Conservation (phyloP, 768 basidiomycete species). For the Lenzites betulinus region DNA sequence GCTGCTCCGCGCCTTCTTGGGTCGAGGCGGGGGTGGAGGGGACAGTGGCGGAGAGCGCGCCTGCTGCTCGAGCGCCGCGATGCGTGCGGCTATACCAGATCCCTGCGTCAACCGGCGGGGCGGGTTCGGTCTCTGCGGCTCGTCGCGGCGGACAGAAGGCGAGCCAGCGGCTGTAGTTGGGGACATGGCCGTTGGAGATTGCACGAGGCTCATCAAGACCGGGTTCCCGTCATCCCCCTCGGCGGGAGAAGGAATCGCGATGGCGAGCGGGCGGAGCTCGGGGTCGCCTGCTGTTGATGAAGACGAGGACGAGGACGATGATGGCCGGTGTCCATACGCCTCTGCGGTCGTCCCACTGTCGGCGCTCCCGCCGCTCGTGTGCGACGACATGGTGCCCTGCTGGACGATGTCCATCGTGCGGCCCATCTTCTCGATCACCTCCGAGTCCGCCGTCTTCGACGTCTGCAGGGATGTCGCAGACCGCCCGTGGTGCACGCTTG, state of each 20-base stretch:
- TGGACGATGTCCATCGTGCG: constrained; percentile 73
- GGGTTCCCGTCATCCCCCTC: not conserved
- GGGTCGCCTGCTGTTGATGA: not conserved
- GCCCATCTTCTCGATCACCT: constrained; percentile 64
- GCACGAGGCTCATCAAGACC: constrained; percentile 5
- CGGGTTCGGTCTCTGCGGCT: constrained; percentile 2
- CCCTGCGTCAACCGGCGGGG: constrained; percentile 27
- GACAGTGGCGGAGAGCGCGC: constrained; percentile 34
- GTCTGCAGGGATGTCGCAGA: constrained; percentile 52
- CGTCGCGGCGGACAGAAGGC: not conserved
- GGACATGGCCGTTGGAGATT: constrained; percentile 17
- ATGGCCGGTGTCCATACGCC: not conserved
- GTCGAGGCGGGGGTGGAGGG: constrained; percentile 42
- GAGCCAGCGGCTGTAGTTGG: not conserved
- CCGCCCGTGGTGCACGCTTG: constrained; percentile 33
- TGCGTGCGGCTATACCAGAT: constrained; percentile 48
- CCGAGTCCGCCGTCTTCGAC: constrained; percentile 66
- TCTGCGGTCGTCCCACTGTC: constrained; percentile 10
- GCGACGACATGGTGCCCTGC: constrained; percentile 33
- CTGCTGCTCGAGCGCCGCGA: constrained; percentile 60
- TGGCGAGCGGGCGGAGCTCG: constrained; percentile 7
- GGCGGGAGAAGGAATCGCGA: constrained; percentile 4
- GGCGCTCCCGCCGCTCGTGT: constrained; percentile 17
- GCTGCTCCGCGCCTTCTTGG: constrained; percentile 42
- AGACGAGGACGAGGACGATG: not conserved